Conservation (phyloP, 2,329 filamentous ascomycete genomes). For the Plectosphaerella sp. region DNA sequence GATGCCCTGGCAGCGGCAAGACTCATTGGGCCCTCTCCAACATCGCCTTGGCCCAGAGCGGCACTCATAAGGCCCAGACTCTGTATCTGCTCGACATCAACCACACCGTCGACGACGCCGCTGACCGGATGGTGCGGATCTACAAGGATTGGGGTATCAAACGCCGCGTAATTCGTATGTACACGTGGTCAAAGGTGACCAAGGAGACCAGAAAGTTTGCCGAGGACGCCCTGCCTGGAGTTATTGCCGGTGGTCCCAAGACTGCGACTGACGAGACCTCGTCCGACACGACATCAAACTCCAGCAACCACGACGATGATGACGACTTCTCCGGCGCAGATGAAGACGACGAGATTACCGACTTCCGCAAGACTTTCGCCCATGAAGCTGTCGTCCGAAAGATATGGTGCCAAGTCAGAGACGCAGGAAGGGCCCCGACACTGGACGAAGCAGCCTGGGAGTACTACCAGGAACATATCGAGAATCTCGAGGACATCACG, state of each 20-base stretch:
- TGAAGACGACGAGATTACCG: conserved; percentile 2
- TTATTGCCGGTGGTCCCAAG: neutral
- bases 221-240: conserved; percentile 13
- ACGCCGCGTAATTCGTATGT: conserved; percentile 31
- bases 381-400: neutral
- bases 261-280: neutral
- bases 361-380: conserved; percentile 7
- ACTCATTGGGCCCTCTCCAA: conserved; percentile 40
- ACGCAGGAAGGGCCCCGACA: conserved; percentile 24
- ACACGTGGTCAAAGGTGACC: conserved; percentile 34
- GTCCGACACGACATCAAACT: neutral
- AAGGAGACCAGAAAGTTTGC: conserved; percentile 19
- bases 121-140: conserved; percentile 31
- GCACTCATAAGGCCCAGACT: conserved; percentile 23
- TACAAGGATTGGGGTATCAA: conserved; percentile 27
- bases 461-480: conserved; percentile 26
- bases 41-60: conserved; percentile 29
- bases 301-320: neutral
- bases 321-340: neutral
- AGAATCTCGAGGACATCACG: conserved; percentile 27
- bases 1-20: conserved; percentile 41
- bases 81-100: conserved; percentile 43
- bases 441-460: conserved; percentile 38
- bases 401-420: neutral
- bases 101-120: conserved; percentile 38